Conservation (phyloP, 805 yeast genomes). For the Teunomyces aglyptinius region DNA sequence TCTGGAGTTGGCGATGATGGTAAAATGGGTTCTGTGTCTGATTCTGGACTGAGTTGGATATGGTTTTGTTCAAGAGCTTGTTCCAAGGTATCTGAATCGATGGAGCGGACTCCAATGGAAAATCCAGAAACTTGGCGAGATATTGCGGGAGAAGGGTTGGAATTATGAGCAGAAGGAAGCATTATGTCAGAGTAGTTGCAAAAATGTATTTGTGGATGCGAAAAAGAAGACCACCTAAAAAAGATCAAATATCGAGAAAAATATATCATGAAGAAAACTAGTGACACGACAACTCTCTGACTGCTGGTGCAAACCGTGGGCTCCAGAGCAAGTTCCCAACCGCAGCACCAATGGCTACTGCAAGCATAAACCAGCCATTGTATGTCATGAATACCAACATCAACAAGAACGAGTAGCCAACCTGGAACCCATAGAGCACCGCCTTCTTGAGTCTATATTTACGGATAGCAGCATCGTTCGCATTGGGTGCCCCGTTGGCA, state of each 20-base stretch:
- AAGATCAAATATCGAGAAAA: not conserved
- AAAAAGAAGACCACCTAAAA: not conserved
- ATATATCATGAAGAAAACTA: constrained; percentile 8
- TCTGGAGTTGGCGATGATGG: no score
- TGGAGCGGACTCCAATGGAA: no score
- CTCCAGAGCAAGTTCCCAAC: constrained; percentile 67
- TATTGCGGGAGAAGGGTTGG: no score
- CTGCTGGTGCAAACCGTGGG: constrained; percentile 9
- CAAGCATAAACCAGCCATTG: constrained; percentile 79
- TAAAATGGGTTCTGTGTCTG: no score
- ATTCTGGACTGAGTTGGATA: no score
- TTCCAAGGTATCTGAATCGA: no score
- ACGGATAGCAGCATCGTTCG: constrained; percentile 7
- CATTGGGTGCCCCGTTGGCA: constrained; percentile 9
- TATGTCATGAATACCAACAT: constrained; percentile 88
- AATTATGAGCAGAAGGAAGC: no score
- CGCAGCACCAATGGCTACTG: constrained; percentile 72
- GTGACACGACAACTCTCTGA: constrained; percentile 33
- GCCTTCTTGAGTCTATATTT: constrained; percentile 32
- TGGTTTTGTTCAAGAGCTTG: no score
- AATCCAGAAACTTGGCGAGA: no score
- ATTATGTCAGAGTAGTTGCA: not conserved
- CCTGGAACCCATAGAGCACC: constrained; percentile 58
- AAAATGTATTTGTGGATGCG: constrained; percentile 4
- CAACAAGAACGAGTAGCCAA: constrained; percentile 64